Conservation (phyloP, 176 grass and related monocot species). For the Carex cristatella region DNA sequence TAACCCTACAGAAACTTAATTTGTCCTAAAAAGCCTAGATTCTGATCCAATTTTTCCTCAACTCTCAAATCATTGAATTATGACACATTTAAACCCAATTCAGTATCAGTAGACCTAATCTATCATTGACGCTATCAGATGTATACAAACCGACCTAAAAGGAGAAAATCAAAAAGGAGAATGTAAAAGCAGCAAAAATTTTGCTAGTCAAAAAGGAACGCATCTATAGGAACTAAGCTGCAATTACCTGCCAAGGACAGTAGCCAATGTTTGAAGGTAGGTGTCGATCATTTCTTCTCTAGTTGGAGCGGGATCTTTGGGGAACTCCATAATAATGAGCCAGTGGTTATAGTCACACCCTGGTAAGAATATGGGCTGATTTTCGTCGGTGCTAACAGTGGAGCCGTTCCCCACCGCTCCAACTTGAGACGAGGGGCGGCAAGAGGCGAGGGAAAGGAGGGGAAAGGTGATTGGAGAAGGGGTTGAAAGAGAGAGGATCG, state of each 20-base stretch:
- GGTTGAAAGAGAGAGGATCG: neutral
- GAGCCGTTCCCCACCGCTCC: neutral
- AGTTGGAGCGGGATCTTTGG: constrained; percentile 91
- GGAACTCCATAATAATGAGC: constrained; percentile 98
- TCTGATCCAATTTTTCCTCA: neutral
- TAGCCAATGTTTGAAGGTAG: constrained; percentile 87
- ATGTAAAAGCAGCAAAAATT: too few species aligned
- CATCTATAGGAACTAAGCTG: neutral
- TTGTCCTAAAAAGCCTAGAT: neutral
- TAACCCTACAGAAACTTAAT: neutral
- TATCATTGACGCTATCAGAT: neutral
- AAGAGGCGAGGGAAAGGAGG: constrained; percentile 4
- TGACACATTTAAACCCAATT: neutral
- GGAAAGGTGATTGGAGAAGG: neutral
- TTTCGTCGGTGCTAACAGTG: constrained; percentile 32
- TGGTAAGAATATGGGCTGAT: constrained; percentile 85
- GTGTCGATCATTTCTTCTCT: constrained; percentile 98
- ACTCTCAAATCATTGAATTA: neutral
- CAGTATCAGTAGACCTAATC: neutral
- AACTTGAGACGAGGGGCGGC: neutral
- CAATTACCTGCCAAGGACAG: constrained; percentile 81
- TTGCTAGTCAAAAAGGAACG: too few species aligned
- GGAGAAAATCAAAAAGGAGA: neutral
- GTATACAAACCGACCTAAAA: neutral
- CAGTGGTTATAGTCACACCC: constrained; percentile 99